Evolutionary conservation across 148 eudicot species (phyloP).

Genomic region (Mesembryanthemum crystallinum): DNA sequence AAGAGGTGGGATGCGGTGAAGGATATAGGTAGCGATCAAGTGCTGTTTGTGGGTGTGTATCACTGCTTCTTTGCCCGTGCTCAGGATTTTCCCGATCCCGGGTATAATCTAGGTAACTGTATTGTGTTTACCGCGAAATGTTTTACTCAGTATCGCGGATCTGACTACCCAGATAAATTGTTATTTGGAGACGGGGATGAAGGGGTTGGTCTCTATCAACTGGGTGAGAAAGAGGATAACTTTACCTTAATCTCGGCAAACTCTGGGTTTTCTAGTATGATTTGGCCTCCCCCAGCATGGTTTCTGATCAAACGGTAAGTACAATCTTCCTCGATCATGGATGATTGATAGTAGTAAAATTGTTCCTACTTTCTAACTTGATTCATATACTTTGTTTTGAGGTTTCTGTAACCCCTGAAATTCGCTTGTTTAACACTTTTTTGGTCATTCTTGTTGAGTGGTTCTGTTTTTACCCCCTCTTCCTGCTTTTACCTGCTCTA

Average conservation of each 20-base stretch:
- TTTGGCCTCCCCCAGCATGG: slow-evolving; percentile 25
- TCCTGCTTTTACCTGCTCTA: too few species aligned
- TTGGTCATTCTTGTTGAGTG: too few species aligned
- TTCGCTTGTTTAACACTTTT: too few species aligned
- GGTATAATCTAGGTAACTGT: not conserved
- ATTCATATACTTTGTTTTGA: too few species aligned
- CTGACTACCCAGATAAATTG: slow-evolving; percentile 6
- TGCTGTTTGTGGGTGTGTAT: slow-evolving; percentile 18
- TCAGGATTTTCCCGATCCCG: slow-evolving; percentile 6
- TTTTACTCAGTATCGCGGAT: slow-evolving; percentile 23
- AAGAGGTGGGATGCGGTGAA: slow-evolving; percentile 14
- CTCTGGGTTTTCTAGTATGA: slow-evolving; percentile 13
- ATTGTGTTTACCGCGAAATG: slow-evolving; percentile 21
- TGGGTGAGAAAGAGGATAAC: slow-evolving; percentile 20
- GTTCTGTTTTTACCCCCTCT: too few species aligned
- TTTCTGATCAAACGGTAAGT: slow-evolving; percentile 12
- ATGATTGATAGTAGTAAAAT: too few species aligned
- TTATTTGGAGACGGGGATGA: slow-evolving; percentile 11
- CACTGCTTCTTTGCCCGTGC: slow-evolving; percentile 24
- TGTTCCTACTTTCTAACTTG: too few species aligned
- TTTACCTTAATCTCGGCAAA: not conserved
- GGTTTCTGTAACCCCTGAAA: too few species aligned
- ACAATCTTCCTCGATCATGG: not conserved
- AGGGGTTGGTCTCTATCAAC: slow-evolving; percentile 11
- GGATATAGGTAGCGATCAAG: not conserved